A percentile compares a stretch with the other conserved stretches of the same genome.
Evolutionary conservation across 306 rosid species (phyloP).

Genomic region (Vigna hirtella): DNA sequence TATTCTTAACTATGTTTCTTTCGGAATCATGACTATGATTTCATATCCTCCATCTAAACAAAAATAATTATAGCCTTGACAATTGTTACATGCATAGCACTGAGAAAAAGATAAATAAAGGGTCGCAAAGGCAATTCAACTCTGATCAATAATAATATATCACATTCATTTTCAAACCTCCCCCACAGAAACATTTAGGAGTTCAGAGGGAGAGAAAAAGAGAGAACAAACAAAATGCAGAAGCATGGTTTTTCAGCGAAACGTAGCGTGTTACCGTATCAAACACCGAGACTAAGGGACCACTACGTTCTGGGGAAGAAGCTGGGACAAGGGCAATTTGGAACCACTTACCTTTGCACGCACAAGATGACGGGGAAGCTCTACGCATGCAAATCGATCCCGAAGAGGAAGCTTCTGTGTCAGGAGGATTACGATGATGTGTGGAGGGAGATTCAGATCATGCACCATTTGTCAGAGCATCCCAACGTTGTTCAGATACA

Average conservation of each 20-base stretch:
- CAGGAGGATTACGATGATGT: conserved; percentile 84
- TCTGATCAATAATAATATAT: not conserved
- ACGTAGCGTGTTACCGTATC: conserved; percentile 66
- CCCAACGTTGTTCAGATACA: conserved; percentile 74
- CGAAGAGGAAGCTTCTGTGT: conserved; percentile 80
- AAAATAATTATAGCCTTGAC: conserved; percentile 28
- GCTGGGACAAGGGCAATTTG: conserved; percentile 87
- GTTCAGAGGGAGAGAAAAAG: not conserved
- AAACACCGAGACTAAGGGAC: conserved; percentile 73
- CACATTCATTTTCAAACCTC: not conserved
- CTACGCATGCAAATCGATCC: conserved; percentile 90
- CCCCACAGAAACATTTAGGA: conserved; percentile 18
- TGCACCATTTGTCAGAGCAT: conserved; percentile 87
- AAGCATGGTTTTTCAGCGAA: conserved; percentile 45
- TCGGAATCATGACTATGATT: not conserved
- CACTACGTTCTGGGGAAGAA: conserved; percentile 84
- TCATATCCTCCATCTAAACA: not conserved
- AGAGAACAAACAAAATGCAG: conserved; percentile 48
- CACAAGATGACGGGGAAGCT: conserved; percentile 61
- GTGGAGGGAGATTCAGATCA: conserved; percentile 95
- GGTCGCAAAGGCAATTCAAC: conserved; percentile 6
- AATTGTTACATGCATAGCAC: conserved; percentile 34
- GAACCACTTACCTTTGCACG: conserved; percentile 75
- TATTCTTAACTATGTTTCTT: not conserved
- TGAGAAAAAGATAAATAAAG: conserved; percentile 24